Evolutionary conservation across 805 yeast species (phyloP).

Genomic region (Vanderwaltozyma tropicalis): DNA sequence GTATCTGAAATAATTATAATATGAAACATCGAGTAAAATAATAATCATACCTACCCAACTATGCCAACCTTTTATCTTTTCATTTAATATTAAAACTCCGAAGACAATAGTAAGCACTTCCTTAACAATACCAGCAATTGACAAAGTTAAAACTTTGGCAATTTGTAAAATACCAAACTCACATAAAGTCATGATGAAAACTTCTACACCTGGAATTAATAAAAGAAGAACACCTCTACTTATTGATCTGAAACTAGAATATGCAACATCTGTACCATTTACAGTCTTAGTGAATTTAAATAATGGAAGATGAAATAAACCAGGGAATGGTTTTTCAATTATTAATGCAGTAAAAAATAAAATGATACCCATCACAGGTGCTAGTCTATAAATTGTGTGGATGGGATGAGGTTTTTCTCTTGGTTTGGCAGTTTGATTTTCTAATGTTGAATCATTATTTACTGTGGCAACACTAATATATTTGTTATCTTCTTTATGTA

Average conservation of each 20-base stretch:
- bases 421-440: not conserved
- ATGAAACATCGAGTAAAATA: constrained; percentile 67
- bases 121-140: constrained; percentile 88
- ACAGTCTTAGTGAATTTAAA: constrained; percentile 14
- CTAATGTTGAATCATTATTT: no score
- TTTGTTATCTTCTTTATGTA: constrained; percentile 31
- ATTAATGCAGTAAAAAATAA: constrained; percentile 52
- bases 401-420: constrained; percentile 48
- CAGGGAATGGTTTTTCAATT: constrained; percentile 50
- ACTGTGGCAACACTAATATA: not conserved
- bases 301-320: constrained; percentile 8
- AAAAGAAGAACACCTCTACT: constrained; percentile 46
- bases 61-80: constrained; percentile 45
- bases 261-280: constrained; percentile 3
- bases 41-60: constrained; percentile 67
- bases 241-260: constrained; percentile 26
- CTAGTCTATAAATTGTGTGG: constrained; percentile 67
- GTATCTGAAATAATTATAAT: constrained; percentile 68
- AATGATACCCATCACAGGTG: constrained; percentile 71
- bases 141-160: constrained; percentile 75
- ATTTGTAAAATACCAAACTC: constrained; percentile 76
- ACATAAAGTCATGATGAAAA: constrained; percentile 80
- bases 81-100: constrained; percentile 63
- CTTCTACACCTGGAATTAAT: constrained; percentile 73
- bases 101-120: constrained; percentile 75